A percentile compares a stretch with the other conserved stretches of the same genome.
These are phyloP conservation scores for Fusarium austroafricanum DNA, from an alignment of 2,329 filamentous ascomycete genomes.

Conservation along the genomic window DNA sequence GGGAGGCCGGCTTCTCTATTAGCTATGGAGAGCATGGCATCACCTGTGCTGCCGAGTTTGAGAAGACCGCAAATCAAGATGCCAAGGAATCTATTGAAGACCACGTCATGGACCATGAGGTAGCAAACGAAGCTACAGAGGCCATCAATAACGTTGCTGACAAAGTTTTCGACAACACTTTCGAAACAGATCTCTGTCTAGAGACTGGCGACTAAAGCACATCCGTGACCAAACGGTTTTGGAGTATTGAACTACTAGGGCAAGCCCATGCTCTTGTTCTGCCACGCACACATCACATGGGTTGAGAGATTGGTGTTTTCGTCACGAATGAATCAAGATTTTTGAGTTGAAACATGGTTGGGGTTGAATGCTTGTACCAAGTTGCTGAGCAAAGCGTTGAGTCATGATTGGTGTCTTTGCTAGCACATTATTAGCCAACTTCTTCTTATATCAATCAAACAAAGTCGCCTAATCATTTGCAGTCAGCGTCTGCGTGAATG, in stretches of 20 bases:
- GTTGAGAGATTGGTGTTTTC: neutral
- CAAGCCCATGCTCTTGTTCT: neutral
- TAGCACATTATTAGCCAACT: neutral
- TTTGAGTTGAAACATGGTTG: neutral
- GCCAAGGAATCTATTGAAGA: neutral
- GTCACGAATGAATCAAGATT: neutral
- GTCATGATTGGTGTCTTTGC: constrained; percentile 4
- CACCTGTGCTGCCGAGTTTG: neutral
- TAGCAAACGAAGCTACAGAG: neutral
- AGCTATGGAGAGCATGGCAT: neutral
- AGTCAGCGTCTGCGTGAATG: neutral
- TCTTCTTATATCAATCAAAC: neutral
- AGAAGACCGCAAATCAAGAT: neutral
- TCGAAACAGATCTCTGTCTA: too few relatives aligned
- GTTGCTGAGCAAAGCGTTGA: constrained; percentile 1
- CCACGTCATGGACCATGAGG: neutral
- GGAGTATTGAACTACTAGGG: neutral
- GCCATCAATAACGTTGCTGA: neutral
- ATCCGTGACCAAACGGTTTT: neutral
- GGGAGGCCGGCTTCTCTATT: neutral
- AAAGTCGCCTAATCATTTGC: neutral
- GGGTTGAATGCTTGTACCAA: neutral
- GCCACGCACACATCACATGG: neutral
- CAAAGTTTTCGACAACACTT: neutral
- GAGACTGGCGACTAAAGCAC: neutral